Base-by-base conservation (phyloP, 345 rosid species). In the Anacardium occidentale region DNA sequence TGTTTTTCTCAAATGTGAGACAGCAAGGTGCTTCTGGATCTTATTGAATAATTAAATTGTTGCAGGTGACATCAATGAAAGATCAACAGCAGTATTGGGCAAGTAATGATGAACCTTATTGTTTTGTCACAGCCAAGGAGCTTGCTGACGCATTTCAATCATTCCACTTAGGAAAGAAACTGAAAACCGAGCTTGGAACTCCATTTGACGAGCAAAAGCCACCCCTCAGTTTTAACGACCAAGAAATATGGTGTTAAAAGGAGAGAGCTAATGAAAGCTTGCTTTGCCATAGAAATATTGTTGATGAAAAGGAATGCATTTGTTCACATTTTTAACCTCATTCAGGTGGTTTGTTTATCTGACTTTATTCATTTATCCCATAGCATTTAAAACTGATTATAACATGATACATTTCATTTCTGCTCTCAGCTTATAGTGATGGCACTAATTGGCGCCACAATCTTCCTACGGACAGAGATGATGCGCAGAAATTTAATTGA, bases 51-150 rank as follows among this genome's bases (percentile, higher is more conserved):
- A 10, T 17, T 3, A 53, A 53, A 68, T 58, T 44, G 45, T 74
- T 69, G 71, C 79, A 93, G 98, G 96, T 93, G 73, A 91, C 97
- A 64, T 91, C 98, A 13, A 87, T 18, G 79, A 91, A 93, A 78
- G 97, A 93, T 83, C 97, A 91, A 69, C 68, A 71, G 77, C 92
- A 87, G 81, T 93, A 93, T 53, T 91, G 98, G 97, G 69, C 81
- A 11, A 72, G 68, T 18, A 79, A 71, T 74, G 85, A 88, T 29
- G 86, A 85, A 64, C 86, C 91, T 70, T 87, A 93, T 62, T 79
- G 83, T 57, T 93, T 85, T 76, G 77, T 93, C 25, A 78, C 81
- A 12, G 94, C 80, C 64, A 72, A 75, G 17, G 92, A 91, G 73
- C 90, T 93, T 48, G 74, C 88, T 9, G 87, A 86, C 76, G 92